Conservation (phyloP, 306 rosid species). For the Vigna reflexopilosa region DNA sequence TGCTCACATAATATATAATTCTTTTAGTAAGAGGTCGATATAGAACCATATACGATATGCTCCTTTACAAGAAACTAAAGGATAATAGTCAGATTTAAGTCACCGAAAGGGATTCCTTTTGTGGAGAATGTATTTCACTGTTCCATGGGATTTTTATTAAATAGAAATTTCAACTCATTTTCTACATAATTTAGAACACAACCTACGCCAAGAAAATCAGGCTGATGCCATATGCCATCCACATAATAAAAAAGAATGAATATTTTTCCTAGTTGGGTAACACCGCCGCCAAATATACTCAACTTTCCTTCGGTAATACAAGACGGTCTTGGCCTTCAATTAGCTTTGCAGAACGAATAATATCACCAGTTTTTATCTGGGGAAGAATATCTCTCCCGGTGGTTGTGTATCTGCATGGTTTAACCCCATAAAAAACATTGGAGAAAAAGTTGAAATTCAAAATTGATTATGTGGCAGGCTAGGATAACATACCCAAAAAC, state of each 20-base stretch:
- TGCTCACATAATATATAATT: too few relatives aligned
- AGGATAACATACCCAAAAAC: conserved; percentile 77
- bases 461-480: not conserved
- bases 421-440: conserved; percentile 8
- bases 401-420: conserved; percentile 75
- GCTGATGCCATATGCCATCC: conserved; percentile 40
- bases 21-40: too few relatives aligned
- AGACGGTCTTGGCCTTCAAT: conserved; percentile 87
- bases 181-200: conserved; percentile 44
- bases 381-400: conserved; percentile 84
- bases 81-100: not conserved
- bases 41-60: too few relatives aligned
- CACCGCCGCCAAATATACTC: conserved; percentile 37
- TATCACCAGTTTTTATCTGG: conserved; percentile 87
- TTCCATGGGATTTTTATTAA: not conserved
- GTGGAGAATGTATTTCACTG: not conserved
- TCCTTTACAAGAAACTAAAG: not conserved
- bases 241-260: conserved; percentile 53
- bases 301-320: conserved; percentile 67
- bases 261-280: conserved; percentile 17
- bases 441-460: conserved; percentile 1
- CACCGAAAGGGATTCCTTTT: not conserved
- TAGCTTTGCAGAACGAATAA: conserved; percentile 77
- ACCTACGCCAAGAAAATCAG: conserved; percentile 65
- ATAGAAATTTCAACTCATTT: conserved; percentile 20